Base-by-base conservation (phyloP, 345 rosid genomes). In the Xanthoceras sorbifolium region DNA sequence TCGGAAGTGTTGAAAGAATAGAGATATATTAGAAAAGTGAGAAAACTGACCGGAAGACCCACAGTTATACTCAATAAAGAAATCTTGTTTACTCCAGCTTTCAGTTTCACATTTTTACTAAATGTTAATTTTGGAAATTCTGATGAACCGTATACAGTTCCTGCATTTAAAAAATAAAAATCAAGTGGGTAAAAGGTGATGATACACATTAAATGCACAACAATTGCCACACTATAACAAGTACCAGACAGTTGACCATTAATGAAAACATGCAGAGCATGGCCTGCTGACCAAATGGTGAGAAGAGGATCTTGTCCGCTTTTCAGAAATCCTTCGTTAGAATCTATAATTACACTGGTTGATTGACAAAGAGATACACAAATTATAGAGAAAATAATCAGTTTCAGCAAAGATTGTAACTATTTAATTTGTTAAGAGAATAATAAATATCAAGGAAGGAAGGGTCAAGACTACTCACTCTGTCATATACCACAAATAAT, bases 401-500 rank as follows among this genome's bases (percentile, higher is more conserved):
- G 40, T 63, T 42, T 63, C 42, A 65, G 66, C 12, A n/a, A 15
- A 72, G 69, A 36, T 65, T 26, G 9, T n/a, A 15, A 48, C 2
- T 14, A n/a, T 10, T 36, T 22, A 15, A n/a, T 22, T n/a, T 29
- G n/a, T 11, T 68, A 63, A n/a, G 11, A 9, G 15, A 20, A 7
- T n/a, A n/a, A n/a, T n/a, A n/a, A n/a, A n/a, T n/a, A 6, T 57
- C 22, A n/a, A 52, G 10, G 2, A 20, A 46, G 57, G 40, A 28
- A 42, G 71, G 14, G 72, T 42, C 22, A 14, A 15, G 25, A 67
- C 48, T 31, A 87, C 98, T 90, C 59, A 96, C 99, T 91, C 94
- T 69, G 98, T 91, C 85, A 89, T 86, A 84, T 91, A 96, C 99
- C 99, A 96, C 83, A 96, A 81, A 74, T 96, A 96, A 80, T 96